phyloP scores from a whole-genome alignment of 2,329 filamentous ascomycete species.

The Eurotiales sp. region DNA sequence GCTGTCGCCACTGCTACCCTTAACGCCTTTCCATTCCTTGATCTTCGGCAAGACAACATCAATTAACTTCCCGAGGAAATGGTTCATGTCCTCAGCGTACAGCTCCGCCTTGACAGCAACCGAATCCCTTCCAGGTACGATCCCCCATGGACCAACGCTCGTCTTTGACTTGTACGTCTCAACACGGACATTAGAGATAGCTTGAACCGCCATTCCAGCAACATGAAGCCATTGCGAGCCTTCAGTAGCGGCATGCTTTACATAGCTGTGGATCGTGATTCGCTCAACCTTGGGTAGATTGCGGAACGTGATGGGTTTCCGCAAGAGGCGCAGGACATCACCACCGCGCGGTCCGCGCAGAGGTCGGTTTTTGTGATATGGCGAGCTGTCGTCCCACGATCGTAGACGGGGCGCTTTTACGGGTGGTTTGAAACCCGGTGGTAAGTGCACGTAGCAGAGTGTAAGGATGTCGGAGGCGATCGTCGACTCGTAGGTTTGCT shows the following conservation, averaged over 20 bases:
- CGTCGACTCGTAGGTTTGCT: slow-evolving; percentile 85
- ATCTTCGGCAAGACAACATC: slow-evolving; percentile 90
- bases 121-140: slow-evolving; percentile 67
- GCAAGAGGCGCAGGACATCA: slow-evolving; percentile 50
- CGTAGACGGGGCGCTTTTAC: slow-evolving; percentile 65
- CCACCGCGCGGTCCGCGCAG: slow-evolving; percentile 79
- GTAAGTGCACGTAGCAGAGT: slow-evolving; percentile 79
- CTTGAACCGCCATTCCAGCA: slow-evolving; percentile 77
- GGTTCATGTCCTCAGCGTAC: slow-evolving; percentile 73
- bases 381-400: slow-evolving; percentile 83
- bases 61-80: slow-evolving; percentile 86
- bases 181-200: slow-evolving; percentile 75
- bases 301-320: slow-evolving; percentile 65
- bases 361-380: slow-evolving; percentile 89
- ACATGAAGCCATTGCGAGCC: slow-evolving; percentile 76
- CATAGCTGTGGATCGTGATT: slow-evolving; percentile 73
- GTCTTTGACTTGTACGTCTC: slow-evolving; percentile 65
- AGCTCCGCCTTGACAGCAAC: slow-evolving; percentile 72
- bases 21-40: slow-evolving; percentile 90
- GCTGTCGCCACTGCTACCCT: slow-evolving; percentile 73
- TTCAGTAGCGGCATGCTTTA: slow-evolving; percentile 63
- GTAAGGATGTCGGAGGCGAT: slow-evolving; percentile 84
- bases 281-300: slow-evolving; percentile 80
- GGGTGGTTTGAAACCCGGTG: slow-evolving; percentile 66
- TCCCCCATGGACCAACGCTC: slow-evolving; percentile 70